These are phyloP conservation scores for Torulaspora maleeae DNA, from an alignment of 805 yeast genomes.

Conservation along the genomic window DNA sequence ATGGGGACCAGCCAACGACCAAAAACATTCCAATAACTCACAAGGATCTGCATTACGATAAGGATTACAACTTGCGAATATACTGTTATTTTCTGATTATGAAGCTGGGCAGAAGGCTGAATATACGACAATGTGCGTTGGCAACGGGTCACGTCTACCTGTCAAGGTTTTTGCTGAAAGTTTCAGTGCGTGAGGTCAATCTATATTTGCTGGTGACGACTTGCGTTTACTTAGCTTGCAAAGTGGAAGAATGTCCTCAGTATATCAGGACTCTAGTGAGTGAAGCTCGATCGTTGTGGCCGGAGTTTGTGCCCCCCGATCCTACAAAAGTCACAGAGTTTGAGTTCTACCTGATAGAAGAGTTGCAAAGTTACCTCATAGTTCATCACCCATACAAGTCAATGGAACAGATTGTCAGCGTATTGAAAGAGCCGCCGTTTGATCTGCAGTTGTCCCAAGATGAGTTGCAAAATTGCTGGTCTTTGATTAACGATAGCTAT, in stretches of 20 bases:
- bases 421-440: slow-evolving; percentile 36
- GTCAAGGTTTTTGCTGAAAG: slow-evolving; percentile 68
- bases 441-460: slow-evolving; percentile 43
- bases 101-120: slow-evolving; percentile 72
- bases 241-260: slow-evolving; percentile 92
- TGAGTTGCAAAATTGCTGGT: slow-evolving; percentile 85
- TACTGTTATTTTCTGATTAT: slow-evolving; percentile 72
- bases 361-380: slow-evolving; percentile 66
- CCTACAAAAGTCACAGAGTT: slow-evolving; percentile 89
- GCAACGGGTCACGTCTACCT: slow-evolving; percentile 87
- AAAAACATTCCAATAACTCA: slow-evolving; percentile 39
- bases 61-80: slow-evolving; percentile 63
- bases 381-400: slow-evolving; percentile 73
- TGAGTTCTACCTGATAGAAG: slow-evolving; percentile 90
- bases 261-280: slow-evolving; percentile 78
- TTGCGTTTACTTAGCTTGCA: slow-evolving; percentile 83
- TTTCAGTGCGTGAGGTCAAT: slow-evolving; percentile 75
- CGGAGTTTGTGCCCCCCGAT: slow-evolving; percentile 89
- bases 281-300: slow-evolving; percentile 90
- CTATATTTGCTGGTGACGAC: slow-evolving; percentile 77
- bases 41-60: slow-evolving; percentile 39
- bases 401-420: slow-evolving; percentile 48
- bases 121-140: slow-evolving; percentile 74
- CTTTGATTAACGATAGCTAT: slow-evolving; percentile 82
- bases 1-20: slow-evolving; percentile 33